These are phyloP conservation scores for Ceratocystis cacaofunesta DNA, from an alignment of 2,329 filamentous ascomycete species.

Conservation along the genomic window DNA sequence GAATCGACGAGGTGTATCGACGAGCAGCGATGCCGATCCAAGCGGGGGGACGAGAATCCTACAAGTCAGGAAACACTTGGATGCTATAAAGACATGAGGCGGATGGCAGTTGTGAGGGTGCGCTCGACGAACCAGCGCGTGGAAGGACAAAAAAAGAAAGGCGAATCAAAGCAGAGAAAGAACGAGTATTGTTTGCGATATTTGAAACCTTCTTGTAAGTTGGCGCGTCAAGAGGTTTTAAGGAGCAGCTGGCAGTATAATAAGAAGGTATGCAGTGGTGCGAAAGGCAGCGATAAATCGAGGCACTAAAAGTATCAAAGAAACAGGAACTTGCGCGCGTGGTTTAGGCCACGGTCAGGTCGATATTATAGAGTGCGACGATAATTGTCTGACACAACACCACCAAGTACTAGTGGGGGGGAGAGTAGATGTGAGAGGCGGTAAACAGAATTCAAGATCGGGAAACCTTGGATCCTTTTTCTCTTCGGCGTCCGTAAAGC, in stretches of 20 bases:
- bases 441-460: slow-evolving; percentile 22
- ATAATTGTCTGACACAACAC: neutral
- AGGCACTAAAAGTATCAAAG: neutral
- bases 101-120: neutral
- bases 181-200: slow-evolving; percentile 2
- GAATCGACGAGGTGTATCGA: slow-evolving; percentile 15
- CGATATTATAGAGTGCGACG: neutral
- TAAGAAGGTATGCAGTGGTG: neutral
- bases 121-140: slow-evolving; percentile 9
- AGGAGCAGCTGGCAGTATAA: neutral
- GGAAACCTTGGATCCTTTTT: slow-evolving; percentile 9
- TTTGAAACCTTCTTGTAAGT: neutral
- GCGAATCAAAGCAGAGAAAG: neutral
- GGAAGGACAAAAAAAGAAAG: slow-evolving; percentile 10
- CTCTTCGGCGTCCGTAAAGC: slow-evolving; percentile 15
- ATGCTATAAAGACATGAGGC: slow-evolving; percentile 15
- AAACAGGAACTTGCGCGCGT: neutral
- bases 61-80: neutral
- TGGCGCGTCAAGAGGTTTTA: neutral
- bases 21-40: slow-evolving; percentile 9
- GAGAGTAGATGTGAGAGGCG: neutral
- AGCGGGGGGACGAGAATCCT: slow-evolving; percentile 8
- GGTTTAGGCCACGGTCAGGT: neutral
- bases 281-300: neutral
- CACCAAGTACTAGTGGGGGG: neutral